These are phyloP conservation scores for Suhomyces guaymorum DNA, from an alignment of 1,139 yeast genomes.

Conservation along the genomic window DNA sequence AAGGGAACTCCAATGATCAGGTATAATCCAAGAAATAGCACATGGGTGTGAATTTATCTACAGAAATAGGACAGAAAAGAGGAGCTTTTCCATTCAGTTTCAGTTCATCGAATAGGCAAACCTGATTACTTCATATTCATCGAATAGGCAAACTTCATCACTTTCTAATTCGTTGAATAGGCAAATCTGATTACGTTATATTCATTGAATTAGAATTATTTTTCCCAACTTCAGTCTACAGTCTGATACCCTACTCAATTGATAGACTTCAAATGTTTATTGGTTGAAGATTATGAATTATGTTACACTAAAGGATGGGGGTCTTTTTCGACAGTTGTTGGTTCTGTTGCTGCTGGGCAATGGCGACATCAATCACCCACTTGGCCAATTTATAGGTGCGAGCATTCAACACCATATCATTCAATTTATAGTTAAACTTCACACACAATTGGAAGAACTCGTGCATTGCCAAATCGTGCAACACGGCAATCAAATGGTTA, in stretches of 20 bases:
- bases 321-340: conserved; percentile 13
- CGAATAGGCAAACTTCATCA: too few species aligned
- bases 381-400: conserved; percentile 67
- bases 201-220: too few species aligned
- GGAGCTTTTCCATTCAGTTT: background rate
- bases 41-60: too few species aligned
- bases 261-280: background rate
- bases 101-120: too few species aligned
- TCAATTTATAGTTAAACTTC: conserved; percentile 59
- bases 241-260: too few species aligned
- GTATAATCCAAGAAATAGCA: too few species aligned
- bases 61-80: too few species aligned
- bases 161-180: too few species aligned
- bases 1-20: conserved; percentile 3
- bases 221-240: too few species aligned
- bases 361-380: conserved; percentile 69
- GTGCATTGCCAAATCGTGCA: conserved; percentile 63
- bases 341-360: conserved; percentile 45
- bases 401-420: conserved; percentile 62
- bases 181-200: too few species aligned
- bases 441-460: conserved; percentile 66
- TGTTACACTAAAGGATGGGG: conserved; percentile 6
- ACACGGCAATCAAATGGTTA: conserved; percentile 48
- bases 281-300: too few species aligned
- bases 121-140: too few species aligned